Base-by-base conservation (phyloP, 441 rosid species). In the Bocquillonia castaneifolia region DNA sequence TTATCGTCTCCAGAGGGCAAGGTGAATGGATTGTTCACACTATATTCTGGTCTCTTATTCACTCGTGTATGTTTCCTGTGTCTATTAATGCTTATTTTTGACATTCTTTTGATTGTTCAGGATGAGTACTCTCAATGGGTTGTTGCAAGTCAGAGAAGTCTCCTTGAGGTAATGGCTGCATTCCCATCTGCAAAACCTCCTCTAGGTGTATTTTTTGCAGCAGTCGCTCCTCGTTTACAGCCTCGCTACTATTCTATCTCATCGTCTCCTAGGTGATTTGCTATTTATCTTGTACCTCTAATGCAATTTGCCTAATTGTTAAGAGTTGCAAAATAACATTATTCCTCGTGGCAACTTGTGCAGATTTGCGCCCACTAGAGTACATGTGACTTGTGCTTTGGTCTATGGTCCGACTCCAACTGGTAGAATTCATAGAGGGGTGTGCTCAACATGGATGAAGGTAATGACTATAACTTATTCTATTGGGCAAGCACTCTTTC, bases 381-480 rank as follows among this genome's bases (percentile, higher is more conserved):
- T 94, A 76, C 98, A 94, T 74, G 98, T 92, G 64, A 94, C 99
- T 50, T 94, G 99, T 84, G 96, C 99, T 4, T 75, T 94, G 47
- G 98, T 94, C 70, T 71, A 81, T 76, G 99, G 86, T 72, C 85
- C 85, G 79, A 92, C 86, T 63, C 92, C 93, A 61, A 75, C 91
- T 0, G 98, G 96, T 40, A 89, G 98, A 71, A 71, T 84, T 69
- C 98, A 94, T 79, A 92, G 83, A 80, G 99, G 99, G 75, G 82
- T 94, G 56, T 94, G 99, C 82, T 94, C 99, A 45, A 94, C 98
- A 76, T 95, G 99, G 99, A 95, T 95, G 94, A 92, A 87, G 97
- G 99, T 95, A 85, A n/a, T n/a, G n/a, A n/a, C n/a, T n/a, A n/a
- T n/a, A n/a, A n/a, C n/a, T n/a, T n/a, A n/a, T n/a, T n/a, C n/a